Percentiles rank a stretch among this genome's conserved stretches.
These are phyloP conservation scores for Thelonectria olida DNA, from an alignment of 2,329 filamentous ascomycete species.

Conservation along the genomic window DNA sequence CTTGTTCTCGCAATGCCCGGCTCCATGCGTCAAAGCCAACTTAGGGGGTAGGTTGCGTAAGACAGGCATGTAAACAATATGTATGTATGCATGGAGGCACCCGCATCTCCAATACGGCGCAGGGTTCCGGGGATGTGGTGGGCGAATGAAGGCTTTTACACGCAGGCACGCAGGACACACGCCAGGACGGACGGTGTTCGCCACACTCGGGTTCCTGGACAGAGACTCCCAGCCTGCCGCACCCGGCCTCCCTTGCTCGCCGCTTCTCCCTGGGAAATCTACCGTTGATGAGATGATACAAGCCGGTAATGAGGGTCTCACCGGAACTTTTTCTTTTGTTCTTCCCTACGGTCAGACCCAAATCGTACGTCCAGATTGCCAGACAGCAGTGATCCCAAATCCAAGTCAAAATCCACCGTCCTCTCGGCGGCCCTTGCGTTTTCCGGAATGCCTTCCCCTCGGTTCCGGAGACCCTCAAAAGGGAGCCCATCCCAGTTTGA, in stretches of 20 bases:
- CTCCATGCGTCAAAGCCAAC: no score
- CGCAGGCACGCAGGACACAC: conserved; percentile 8
- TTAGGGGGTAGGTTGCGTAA: no score
- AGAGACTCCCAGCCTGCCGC: no score
- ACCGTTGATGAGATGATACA: no score
- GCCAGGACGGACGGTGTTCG: conserved; percentile 1
- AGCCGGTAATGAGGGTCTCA: not conserved
- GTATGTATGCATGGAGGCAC: no score
- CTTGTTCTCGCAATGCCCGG: no score
- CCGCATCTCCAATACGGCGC: conserved; percentile 1
- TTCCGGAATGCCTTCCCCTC: conserved; percentile 9
- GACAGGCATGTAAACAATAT: no score
- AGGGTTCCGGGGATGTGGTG: conserved; percentile 6
- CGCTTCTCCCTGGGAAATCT: no score
- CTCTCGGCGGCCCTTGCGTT: conserved; percentile 11
- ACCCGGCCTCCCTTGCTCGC: no score
- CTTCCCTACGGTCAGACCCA: not conserved
- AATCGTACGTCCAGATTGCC: not conserved
- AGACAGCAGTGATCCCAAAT: not conserved
- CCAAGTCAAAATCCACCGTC: not conserved
- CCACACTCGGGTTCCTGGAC: conserved; percentile 11
- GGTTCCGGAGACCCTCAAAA: conserved; percentile 6
- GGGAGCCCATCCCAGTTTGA: not conserved
- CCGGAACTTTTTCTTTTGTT: not conserved
- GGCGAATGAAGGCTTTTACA: not conserved